phyloP scores from a whole-genome alignment of 768 basidiomycete genomes.

The Megacollybia marginata region DNA sequence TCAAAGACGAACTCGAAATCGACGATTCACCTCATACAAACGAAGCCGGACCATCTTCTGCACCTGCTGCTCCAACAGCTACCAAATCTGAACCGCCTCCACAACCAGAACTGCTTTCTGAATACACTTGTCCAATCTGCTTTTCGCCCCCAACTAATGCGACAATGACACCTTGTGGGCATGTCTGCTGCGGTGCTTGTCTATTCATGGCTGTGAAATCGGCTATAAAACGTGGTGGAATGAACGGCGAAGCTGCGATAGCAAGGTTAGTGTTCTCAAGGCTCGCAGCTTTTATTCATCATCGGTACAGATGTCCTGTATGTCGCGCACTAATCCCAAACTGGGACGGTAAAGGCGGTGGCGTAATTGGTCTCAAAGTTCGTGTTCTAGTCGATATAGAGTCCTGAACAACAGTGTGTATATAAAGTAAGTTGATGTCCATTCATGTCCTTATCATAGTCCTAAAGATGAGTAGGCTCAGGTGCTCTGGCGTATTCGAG shows the following conservation, averaged over 20 bases:
- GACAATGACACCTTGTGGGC: constrained; percentile 74
- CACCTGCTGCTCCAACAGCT: not conserved
- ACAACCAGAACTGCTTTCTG: constrained; percentile 28
- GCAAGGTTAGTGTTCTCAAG: constrained; percentile 31
- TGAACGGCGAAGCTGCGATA: constrained; percentile 16
- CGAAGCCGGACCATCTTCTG: not conserved
- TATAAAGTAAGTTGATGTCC: too few relatives aligned
- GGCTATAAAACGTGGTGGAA: constrained; percentile 40
- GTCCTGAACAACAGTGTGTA: not conserved
- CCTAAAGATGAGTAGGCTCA: not conserved
- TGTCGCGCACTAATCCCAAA: constrained; percentile 59
- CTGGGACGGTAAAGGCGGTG: constrained; percentile 67
- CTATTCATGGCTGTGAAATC: constrained; percentile 68
- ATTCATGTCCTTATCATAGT: too few relatives aligned
- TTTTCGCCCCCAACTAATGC: constrained; percentile 71
- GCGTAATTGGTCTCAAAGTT: constrained; percentile 54
- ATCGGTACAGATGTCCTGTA: constrained; percentile 47
- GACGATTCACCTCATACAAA: too few relatives aligned
- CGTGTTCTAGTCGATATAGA: constrained; percentile 21
- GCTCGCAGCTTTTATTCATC: not conserved
- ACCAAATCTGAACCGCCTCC: not conserved
- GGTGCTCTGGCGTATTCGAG: not conserved
- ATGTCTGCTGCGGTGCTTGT: constrained; percentile 71
- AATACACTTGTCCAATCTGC: constrained; percentile 77
- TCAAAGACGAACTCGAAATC: too few relatives aligned